Percentiles rank a stretch among this genome's conserved stretches.
These are phyloP conservation scores for Magnolia officinalis DNA, from an alignment of 164 flowering plant genomes.

Conservation along the genomic window DNA sequence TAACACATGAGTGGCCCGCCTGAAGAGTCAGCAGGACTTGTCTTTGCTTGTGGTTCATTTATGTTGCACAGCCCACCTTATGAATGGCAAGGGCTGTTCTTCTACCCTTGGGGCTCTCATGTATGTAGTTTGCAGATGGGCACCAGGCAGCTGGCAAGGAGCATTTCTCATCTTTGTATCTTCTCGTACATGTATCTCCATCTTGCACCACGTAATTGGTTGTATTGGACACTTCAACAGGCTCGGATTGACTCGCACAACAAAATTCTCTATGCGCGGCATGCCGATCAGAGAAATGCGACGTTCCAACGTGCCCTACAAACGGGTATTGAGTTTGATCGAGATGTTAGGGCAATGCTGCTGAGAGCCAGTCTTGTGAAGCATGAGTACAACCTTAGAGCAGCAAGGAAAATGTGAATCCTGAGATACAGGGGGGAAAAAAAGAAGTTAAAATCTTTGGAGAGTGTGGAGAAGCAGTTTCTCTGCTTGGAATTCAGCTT, in stretches of 20 bases:
- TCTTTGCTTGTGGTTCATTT: too few species aligned
- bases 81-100: background rate
- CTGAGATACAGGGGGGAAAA: background rate
- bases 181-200: background rate
- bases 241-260: constrained; percentile 98
- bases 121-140: too few species aligned
- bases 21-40: too few species aligned
- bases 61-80: background rate
- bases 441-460: too few species aligned
- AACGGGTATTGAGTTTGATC: constrained; percentile 82
- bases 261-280: constrained; percentile 90
- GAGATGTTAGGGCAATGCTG: constrained; percentile 81
- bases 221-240: constrained; percentile 28
- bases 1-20: too few species aligned
- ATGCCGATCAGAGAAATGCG: constrained; percentile 93
- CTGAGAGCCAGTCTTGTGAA: constrained; percentile 83
- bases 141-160: too few species aligned
- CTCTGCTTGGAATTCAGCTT: too few species aligned
- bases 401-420: constrained; percentile 46
- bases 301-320: constrained; percentile 87
- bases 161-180: too few species aligned
- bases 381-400: constrained; percentile 55
- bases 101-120: too few species aligned
- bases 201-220: background rate
- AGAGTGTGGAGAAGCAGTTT: too few species aligned